A percentile compares a stretch with the other conserved stretches of the same genome.
These are phyloP conservation scores for Cladosporium sphaerospermum DNA, from an alignment of 2,329 filamentous ascomycete genomes.

Conservation along the genomic window DNA sequence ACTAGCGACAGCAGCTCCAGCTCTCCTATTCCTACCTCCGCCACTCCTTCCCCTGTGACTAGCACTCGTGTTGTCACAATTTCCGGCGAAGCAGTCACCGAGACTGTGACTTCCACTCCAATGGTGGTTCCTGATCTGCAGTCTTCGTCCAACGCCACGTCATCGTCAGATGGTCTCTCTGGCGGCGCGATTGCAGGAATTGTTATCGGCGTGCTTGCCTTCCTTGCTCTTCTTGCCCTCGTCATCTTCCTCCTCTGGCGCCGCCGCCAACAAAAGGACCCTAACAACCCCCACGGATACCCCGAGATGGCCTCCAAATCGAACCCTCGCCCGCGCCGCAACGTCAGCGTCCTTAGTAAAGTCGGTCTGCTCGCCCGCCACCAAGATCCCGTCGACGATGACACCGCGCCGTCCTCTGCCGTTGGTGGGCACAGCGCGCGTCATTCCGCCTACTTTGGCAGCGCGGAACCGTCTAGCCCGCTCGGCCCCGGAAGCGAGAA, in stretches of 20 bases:
- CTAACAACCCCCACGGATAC: conserved; percentile 1
- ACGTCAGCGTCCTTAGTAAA: conserved; percentile 44
- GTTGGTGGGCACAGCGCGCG: conserved; percentile 24
- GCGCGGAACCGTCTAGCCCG: conserved; percentile 27
- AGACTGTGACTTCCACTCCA: conserved; percentile 39
- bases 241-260: conserved; percentile 36
- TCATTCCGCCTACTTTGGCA: conserved; percentile 28
- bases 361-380: conserved; percentile 37
- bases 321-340: conserved; percentile 26
- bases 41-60: conserved; percentile 27
- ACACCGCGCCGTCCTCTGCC: conserved; percentile 7
- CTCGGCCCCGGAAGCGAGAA: conserved; percentile 15
- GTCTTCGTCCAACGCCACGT: conserved; percentile 18
- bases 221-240: conserved; percentile 32
- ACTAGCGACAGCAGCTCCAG: conserved; percentile 14
- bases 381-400: not conserved
- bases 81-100: conserved; percentile 37
- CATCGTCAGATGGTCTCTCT: conserved; percentile 22
- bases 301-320: conserved; percentile 7
- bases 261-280: conserved; percentile 18
- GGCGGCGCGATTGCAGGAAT: conserved; percentile 42
- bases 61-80: conserved; percentile 37
- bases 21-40: conserved; percentile 16
- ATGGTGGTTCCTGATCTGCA: conserved; percentile 21
- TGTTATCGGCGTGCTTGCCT: conserved; percentile 38